These are phyloP conservation scores for Sugiyamaella qingdaonensis DNA, from an alignment of 805 yeast species.

Conservation along the genomic window DNA sequence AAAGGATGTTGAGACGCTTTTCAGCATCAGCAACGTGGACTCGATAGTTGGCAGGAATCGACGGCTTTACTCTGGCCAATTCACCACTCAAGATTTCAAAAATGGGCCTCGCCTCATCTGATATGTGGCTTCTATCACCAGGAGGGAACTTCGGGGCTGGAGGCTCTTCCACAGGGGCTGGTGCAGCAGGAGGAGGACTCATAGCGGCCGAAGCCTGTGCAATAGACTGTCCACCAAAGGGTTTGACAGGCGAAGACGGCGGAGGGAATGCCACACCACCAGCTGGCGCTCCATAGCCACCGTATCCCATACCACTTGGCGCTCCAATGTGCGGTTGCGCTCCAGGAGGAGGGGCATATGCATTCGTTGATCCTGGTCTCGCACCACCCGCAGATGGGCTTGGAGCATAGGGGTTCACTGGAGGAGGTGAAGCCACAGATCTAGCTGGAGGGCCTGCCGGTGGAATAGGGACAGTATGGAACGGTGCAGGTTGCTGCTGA, in stretches of 20 bases:
- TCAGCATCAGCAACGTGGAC: slow-evolving; percentile 78
- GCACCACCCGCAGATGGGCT: background rate
- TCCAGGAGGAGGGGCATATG: slow-evolving; percentile 23
- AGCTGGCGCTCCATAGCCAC: slow-evolving; percentile 4
- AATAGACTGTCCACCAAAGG: slow-evolving; percentile 12
- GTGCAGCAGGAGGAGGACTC: slow-evolving; percentile 28
- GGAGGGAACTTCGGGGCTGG: slow-evolving; percentile 41
- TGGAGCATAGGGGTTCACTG: slow-evolving; percentile 21
- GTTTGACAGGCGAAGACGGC: slow-evolving; percentile 14
- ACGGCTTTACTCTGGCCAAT: slow-evolving; percentile 61
- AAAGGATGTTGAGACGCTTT: slow-evolving; percentile 71
- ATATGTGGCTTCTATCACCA: slow-evolving; percentile 68
- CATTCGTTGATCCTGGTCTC: slow-evolving; percentile 5
- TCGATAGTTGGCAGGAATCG: slow-evolving; percentile 66
- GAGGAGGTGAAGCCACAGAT: slow-evolving; percentile 22
- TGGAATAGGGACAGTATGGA: background rate
- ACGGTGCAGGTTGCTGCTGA: slow-evolving; percentile 1
- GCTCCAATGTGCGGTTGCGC: slow-evolving; percentile 3
- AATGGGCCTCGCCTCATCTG: slow-evolving; percentile 55
- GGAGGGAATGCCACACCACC: slow-evolving; percentile 12
- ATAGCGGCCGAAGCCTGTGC: slow-evolving; percentile 16
- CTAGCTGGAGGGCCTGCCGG: slow-evolving; percentile 19
- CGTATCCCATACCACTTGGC: slow-evolving; percentile 2
- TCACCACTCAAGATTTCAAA: slow-evolving; percentile 51
- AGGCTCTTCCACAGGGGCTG: slow-evolving; percentile 19